Base-by-base conservation (phyloP, 1,139 yeast genomes). In the Geotrichum histeridarum region DNA sequence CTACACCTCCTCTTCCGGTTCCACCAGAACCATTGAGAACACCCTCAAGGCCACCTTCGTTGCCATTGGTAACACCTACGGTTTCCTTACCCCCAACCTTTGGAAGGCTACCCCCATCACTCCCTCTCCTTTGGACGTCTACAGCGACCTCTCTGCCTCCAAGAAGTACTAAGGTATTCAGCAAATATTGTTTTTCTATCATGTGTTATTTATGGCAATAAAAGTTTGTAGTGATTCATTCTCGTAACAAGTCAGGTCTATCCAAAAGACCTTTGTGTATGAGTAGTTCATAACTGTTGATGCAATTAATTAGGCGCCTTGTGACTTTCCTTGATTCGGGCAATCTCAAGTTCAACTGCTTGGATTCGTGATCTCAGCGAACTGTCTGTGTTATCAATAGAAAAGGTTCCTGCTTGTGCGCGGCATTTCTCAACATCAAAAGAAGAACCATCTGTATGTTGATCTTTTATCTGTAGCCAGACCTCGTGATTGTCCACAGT, bases 21-120 rank as follows among this genome's bases (percentile, higher is more conserved):
- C 96, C 72, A 94, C 99, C 82, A 90, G 98, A 87, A 94, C 99
- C 74, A 83, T 93, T 74, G 99, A 94, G 83, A 93, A 93, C 95
- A 93, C 99, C 77, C 87, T 93, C 77, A 94, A 94, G 87, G 99
- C 99, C 75, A 89, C 98, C 73, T 94, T 93, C 83, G 91, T 85
- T 78, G 99, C 99, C 74, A 86, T 93, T 73, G 97, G 96, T 82
- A 91, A 93, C 96, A 89, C 99, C 69, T 94, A 93, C 88, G 96
- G 95, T 82, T 93, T 90, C 98, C 86, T 94, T 81, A 93, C 99
- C 76, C 99, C 99, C 73, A 87, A 91, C 95, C 84, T 93, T 79
- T 93, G 99, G 99, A 79, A 80, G 70, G 89, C 84, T 70, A 82
- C 83, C 71, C 82, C 88, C 64, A 83, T 90, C 75, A 83, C 82